phyloP scores from a whole-genome alignment of 352 stramenopile genomes.

The Globisporangium camurandrum region DNA sequence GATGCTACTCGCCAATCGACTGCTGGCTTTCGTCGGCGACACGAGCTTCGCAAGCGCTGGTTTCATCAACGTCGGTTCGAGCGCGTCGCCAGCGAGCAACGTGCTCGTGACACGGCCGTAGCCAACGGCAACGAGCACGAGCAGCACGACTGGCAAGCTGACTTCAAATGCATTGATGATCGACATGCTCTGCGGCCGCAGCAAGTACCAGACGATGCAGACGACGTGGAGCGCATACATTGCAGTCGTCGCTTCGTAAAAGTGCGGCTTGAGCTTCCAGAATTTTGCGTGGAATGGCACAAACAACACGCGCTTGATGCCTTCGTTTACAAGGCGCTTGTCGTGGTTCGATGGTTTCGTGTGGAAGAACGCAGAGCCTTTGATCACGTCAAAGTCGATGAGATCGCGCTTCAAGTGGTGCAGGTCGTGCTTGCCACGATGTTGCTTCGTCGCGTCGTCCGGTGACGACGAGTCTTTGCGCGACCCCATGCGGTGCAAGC shows the following conservation, averaged over 20 bases:
- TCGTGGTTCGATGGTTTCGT: constrained; percentile 80
- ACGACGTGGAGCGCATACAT: constrained; percentile 51
- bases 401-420: constrained; percentile 64
- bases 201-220: constrained; percentile 45
- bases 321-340: constrained; percentile 71
- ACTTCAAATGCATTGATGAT: constrained; percentile 65
- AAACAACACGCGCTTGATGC: constrained; percentile 55
- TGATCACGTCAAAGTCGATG: constrained; percentile 85
- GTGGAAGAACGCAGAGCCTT: constrained; percentile 82
- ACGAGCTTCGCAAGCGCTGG: constrained; percentile 41
- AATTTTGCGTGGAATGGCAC: constrained; percentile 66
- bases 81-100: constrained; percentile 47
- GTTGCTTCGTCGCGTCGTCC: constrained; percentile 27
- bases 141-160: constrained; percentile 41
- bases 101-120: constrained; percentile 73
- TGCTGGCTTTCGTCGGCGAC: constrained; percentile 33
- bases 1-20: background rate
- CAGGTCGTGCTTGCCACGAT: constrained; percentile 55
- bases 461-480: constrained; percentile 53
- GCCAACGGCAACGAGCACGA: constrained; percentile 61
- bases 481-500: constrained; percentile 22
- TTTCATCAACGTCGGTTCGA: constrained; percentile 12
- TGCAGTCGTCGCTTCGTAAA: constrained; percentile 50
- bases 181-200: constrained; percentile 30
- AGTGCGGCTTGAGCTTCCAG: constrained; percentile 51